Base-by-base conservation (phyloP, 2,329 filamentous ascomycete species). In the Aspergillus sp. region DNA sequence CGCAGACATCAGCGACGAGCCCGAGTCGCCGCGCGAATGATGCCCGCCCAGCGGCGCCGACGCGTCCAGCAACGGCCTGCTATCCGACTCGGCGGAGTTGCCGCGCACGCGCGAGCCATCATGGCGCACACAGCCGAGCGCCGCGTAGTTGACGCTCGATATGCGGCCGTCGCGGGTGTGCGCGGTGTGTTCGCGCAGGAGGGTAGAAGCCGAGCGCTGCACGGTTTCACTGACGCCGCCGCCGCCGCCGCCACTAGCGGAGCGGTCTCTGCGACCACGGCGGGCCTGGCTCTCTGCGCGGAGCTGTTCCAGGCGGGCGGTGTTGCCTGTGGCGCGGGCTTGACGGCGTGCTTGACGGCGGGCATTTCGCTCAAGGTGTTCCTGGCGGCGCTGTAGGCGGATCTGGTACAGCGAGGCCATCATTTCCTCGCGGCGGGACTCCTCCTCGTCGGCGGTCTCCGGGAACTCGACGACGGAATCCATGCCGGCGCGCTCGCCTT, bases 351-450 rank as follows among this genome's bases (percentile, higher is more conserved):
- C 67, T 29, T 74, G 70, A 32, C 84, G 71, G n/a, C 83, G 69
- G 42, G 82, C 78, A 44, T 93, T 84, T 4, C 86, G 78, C 41
- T 91, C 86, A 4, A 76, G 75, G 24, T 80, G 70, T 55, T 93
- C 82, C 35, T 75, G 70, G 32, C 88, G 75, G 33, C 91, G 75
- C 12, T 84, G 78, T 8, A 83, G 55, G 8, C 91, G 80, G 37
- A 96, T 89, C 57, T 93, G 86, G 57, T 93, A 96, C 25, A 96
- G 61, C 0, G 83, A 76, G 41, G 91, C 83, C 91, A 96, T 96
- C 57, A 95, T 85, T 16, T 85, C 76, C 42, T 96, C 86, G 8
- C 91, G 74, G 33, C 86, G 66, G 2, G 64, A 61, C 55, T 93
- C 86, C 43, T 93, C 78, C 33, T 86, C 82, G 32, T 93, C 84